Evolutionary conservation across 2,329 filamentous ascomycete genomes (phyloP).

Genomic region (Albifimbria verrucaria): DNA sequence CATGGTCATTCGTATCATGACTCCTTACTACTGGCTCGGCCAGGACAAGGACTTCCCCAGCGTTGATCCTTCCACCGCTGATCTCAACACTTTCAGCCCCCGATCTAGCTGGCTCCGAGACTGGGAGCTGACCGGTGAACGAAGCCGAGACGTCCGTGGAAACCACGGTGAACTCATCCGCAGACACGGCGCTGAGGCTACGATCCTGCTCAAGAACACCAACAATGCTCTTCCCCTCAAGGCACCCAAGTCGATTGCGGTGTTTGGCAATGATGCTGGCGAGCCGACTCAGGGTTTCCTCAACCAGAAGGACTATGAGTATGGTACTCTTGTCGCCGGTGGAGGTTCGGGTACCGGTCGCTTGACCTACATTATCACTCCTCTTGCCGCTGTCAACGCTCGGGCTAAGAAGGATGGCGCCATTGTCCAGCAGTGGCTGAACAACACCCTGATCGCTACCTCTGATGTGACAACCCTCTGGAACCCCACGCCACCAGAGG

Average conservation of each 20-base stretch:
- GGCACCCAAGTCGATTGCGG: slow-evolving; percentile 52
- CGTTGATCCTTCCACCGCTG: slow-evolving; percentile 40
- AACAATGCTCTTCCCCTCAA: slow-evolving; percentile 57
- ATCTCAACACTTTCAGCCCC: slow-evolving; percentile 48
- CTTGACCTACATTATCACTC: slow-evolving; percentile 32
- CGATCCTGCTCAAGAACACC: slow-evolving; percentile 71
- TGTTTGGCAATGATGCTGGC: slow-evolving; percentile 50
- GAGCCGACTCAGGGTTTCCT: slow-evolving; percentile 60
- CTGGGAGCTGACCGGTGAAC: slow-evolving; percentile 45
- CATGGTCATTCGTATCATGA: slow-evolving; percentile 52
- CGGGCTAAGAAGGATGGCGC: slow-evolving; percentile 44
- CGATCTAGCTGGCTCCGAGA: slow-evolving; percentile 39
- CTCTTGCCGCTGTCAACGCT: slow-evolving; percentile 36
- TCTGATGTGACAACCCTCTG: slow-evolving; percentile 42
- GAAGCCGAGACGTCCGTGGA: slow-evolving; percentile 48
- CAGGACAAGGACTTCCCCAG: slow-evolving; percentile 45
- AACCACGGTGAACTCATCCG: slow-evolving; percentile 54
- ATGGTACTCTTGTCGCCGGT: slow-evolving; percentile 53
- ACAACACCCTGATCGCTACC: slow-evolving; percentile 40
- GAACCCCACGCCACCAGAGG: slow-evolving; percentile 50
- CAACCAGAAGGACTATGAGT: slow-evolving; percentile 62
- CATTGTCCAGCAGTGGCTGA: slow-evolving; percentile 41
- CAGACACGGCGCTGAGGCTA: slow-evolving; percentile 54
- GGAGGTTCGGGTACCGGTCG: slow-evolving; percentile 48
- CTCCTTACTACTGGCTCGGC: slow-evolving; percentile 46